Evolutionary conservation across 169 alveolate species (phyloP).

Genomic region (Eimeria sp.): DNA sequence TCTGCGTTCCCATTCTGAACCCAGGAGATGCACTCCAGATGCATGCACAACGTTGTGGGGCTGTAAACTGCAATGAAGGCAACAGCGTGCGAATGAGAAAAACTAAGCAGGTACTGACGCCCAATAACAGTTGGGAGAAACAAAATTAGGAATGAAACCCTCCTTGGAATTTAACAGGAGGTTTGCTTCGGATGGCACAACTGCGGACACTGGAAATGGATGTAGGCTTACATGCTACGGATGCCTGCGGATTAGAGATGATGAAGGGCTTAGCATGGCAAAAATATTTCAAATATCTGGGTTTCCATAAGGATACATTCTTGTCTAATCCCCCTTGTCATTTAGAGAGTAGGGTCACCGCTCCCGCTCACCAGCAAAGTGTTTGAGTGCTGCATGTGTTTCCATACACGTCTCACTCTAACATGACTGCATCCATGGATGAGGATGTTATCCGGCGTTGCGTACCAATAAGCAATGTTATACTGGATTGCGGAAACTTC

Average conservation of each 20-base stretch:
- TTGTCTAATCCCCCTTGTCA: not conserved
- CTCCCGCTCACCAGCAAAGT: no score
- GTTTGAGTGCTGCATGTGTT: no score
- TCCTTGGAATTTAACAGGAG: not conserved
- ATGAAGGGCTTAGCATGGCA: no score
- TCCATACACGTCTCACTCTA: not conserved
- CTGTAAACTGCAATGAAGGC: not conserved
- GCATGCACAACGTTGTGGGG: conserved; percentile 26
- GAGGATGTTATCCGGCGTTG: not conserved
- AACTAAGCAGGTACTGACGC: no score
- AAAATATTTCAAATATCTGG: not conserved
- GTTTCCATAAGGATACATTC: no score
- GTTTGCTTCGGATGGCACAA: not conserved
- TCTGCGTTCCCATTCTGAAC: not conserved
- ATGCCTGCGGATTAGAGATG: not conserved
- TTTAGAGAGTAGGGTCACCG: no score
- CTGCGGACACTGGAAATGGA: not conserved
- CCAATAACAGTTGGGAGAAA: not conserved
- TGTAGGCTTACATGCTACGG: not conserved
- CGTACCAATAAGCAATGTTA: not conserved
- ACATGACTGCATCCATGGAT: not conserved
- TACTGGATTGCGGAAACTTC: not conserved
- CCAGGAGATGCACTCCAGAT: conserved; percentile 39
- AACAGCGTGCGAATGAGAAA: not conserved
- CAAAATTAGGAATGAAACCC: not conserved